A percentile compares a stretch with the other conserved stretches of the same genome.
Conservation (phyloP, 2,329 filamentous ascomycete species). For the Atkinsonella hypoxylon region DNA sequence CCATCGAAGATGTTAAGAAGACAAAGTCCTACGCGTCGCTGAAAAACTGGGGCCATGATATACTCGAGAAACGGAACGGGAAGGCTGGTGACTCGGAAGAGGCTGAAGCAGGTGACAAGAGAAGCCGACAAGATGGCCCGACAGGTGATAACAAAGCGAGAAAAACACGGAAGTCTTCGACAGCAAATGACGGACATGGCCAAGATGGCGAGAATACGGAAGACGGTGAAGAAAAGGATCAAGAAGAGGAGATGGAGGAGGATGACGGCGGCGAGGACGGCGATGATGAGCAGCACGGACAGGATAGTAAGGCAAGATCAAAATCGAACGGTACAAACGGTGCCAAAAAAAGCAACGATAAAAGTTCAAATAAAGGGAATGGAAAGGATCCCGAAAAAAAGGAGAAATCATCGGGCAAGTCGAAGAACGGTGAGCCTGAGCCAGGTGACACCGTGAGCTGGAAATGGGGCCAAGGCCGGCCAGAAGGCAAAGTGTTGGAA, state of each 20-base stretch:
- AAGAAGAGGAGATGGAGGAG: slow-evolving; percentile 1
- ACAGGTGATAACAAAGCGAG: slow-evolving; percentile 20
- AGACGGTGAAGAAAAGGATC: slow-evolving; percentile 2
- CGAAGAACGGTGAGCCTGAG: slow-evolving; percentile 18
- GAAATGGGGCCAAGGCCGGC: slow-evolving; percentile 33
- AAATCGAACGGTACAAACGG: not conserved
- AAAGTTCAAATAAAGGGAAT: not conserved
- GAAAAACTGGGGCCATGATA: slow-evolving; percentile 51
- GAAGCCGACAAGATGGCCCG: slow-evolving; percentile 13
- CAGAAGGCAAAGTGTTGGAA: slow-evolving; percentile 31
- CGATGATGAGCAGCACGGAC: not conserved
- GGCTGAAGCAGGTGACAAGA: slow-evolving; percentile 16
- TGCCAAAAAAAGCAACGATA: not conserved
- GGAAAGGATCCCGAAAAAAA: not conserved
- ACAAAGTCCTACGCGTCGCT: slow-evolving; percentile 44
- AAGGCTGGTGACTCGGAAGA: slow-evolving; percentile 7
- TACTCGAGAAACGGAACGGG: slow-evolving; percentile 27
- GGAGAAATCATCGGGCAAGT: slow-evolving; percentile 3
- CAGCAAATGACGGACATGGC: not conserved
- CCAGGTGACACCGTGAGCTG: slow-evolving; percentile 33
- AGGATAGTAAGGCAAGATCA: not conserved
- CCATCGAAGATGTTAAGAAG: slow-evolving; percentile 30
- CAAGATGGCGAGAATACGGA: slow-evolving; percentile 6
- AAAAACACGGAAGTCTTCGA: slow-evolving; percentile 13
- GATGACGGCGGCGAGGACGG: slow-evolving; percentile 5